These are phyloP conservation scores for Trametes hirsuta DNA, from an alignment of 1,284 basidiomycete species.

Conservation along the genomic window DNA sequence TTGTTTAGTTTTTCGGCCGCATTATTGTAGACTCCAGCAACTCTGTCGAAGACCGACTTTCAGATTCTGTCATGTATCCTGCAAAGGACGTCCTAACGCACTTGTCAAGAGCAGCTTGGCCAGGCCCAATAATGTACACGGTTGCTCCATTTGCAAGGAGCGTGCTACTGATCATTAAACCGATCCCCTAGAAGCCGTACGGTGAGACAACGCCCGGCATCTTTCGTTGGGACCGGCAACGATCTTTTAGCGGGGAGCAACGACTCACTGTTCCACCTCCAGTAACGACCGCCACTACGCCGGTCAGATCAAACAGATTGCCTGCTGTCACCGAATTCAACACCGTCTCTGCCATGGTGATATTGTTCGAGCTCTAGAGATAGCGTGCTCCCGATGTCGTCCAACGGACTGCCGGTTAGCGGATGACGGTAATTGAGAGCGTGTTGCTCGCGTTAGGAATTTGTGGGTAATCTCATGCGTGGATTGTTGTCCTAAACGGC, in stretches of 20 bases:
- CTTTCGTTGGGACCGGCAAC: no score
- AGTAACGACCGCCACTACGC: conserved; percentile 52
- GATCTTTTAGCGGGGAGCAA: no score
- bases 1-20: conserved; percentile 36
- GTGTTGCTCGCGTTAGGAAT: no score
- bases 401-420: no score
- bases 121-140: conserved; percentile 52
- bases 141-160: conserved; percentile 53
- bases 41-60: conserved; percentile 25
- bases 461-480: no score
- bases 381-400: no score
- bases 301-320: conserved; percentile 47
- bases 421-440: no score
- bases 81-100: conserved; percentile 11
- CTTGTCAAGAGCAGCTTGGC: conserved; percentile 46
- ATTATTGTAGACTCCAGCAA: conserved; percentile 44
- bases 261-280: conserved; percentile 48
- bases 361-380: not conserved
- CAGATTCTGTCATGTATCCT: not conserved
- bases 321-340: conserved; percentile 41
- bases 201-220: not conserved
- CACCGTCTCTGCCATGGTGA: conserved; percentile 41
- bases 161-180: conserved; percentile 50
- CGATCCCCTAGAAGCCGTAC: conserved; percentile 43
- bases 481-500: no score